Conservation (phyloP, 2,329 filamentous ascomycete genomes). For the Aciculosporium take region DNA sequence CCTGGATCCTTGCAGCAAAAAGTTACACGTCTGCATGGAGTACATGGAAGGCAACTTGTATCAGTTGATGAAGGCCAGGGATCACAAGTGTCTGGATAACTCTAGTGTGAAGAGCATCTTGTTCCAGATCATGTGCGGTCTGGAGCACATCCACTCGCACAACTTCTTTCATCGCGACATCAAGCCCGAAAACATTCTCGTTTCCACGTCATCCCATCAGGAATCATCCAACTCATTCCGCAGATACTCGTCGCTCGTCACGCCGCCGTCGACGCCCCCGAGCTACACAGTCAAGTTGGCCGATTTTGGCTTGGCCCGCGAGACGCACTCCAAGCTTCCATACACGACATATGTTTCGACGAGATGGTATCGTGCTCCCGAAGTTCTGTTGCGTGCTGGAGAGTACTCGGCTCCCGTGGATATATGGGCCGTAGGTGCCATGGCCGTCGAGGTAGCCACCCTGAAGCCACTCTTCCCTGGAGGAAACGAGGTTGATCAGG, state of each 20-base stretch:
- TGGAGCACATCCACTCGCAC: constrained; percentile 95
- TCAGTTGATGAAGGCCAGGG: constrained; percentile 94
- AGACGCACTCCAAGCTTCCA: constrained; percentile 89
- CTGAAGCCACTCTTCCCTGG: constrained; percentile 94
- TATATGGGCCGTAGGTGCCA: constrained; percentile 95
- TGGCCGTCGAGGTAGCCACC: constrained; percentile 96
- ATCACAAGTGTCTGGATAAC: constrained; percentile 85
- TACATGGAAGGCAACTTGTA: constrained; percentile 99
- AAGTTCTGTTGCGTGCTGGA: constrained; percentile 82
- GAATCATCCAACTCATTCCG: constrained; percentile 77
- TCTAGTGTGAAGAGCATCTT: constrained; percentile 93
- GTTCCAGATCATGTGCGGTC: constrained; percentile 88
- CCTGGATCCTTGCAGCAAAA: constrained; percentile 87
- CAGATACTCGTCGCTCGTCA: constrained; percentile 84
- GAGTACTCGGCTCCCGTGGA: constrained; percentile 97
- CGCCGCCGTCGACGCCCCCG: constrained; percentile 85
- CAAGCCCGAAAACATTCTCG: constrained; percentile 96
- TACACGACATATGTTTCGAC: constrained; percentile 99
- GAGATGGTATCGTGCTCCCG: constrained; percentile 92
- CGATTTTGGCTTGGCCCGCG: constrained; percentile 92
- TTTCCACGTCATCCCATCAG: constrained; percentile 75
- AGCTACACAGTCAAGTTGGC: constrained; percentile 96
- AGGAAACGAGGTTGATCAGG: constrained; percentile 95
- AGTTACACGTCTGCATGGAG: constrained; percentile 97
- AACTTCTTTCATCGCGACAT: constrained; percentile 98